phyloP scores from a whole-genome alignment of 2,329 filamentous ascomycete species.

The Cercospora berteroae region DNA sequence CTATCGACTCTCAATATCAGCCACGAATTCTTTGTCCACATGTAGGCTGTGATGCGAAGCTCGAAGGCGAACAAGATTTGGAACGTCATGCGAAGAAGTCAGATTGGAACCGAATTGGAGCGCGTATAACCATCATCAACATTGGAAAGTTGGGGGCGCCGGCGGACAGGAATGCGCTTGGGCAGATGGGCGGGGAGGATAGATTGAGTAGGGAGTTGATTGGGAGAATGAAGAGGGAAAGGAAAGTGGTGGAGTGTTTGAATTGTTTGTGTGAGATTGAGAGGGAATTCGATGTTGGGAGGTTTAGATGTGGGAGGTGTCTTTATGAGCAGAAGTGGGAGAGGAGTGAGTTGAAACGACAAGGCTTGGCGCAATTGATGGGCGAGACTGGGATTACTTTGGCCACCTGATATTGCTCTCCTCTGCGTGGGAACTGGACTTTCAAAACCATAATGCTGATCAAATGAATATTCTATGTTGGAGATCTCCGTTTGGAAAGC shows the following conservation, averaged over 20 bases:
- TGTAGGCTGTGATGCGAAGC: neutral
- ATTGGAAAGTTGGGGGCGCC: neutral
- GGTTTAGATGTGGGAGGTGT: neutral
- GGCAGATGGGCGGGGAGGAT: neutral
- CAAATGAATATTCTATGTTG: no score
- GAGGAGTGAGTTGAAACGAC: neutral
- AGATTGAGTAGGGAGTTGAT: neutral
- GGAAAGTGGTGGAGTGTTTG: neutral
- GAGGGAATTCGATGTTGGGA: neutral
- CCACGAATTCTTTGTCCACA: neutral
- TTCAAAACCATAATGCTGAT: no score
- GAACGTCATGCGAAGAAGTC: neutral
- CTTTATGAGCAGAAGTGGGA: neutral
- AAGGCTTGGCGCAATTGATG: no score
- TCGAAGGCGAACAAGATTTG: neutral
- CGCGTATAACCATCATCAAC: neutral
- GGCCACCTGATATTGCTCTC: no score
- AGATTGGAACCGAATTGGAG: neutral
- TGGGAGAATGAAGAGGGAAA: neutral
- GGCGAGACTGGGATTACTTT: no score
- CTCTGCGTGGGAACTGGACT: no score
- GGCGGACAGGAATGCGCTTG: neutral
- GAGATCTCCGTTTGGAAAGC: no score
- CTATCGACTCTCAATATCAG: neutral
- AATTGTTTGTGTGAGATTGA: neutral